Evolutionary conservation across 352 stramenopile genomes (phyloP).

Genomic region (Pythium scleroteichum): DNA sequence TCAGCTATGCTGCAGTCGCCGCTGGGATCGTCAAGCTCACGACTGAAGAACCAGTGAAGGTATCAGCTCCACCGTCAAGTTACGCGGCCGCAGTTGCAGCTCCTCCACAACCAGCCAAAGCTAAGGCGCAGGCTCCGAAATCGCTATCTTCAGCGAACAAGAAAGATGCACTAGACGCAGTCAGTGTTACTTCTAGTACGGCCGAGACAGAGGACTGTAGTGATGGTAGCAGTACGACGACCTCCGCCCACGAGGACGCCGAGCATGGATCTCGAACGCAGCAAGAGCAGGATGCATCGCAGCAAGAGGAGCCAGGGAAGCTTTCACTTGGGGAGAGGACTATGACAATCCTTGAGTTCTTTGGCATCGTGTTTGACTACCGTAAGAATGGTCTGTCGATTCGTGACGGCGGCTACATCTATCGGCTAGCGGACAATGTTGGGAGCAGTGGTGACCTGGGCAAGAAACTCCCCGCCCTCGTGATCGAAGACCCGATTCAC

Average conservation of each 20-base stretch:
- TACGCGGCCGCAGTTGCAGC: slow-evolving; percentile 72
- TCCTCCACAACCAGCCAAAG: slow-evolving; percentile 15
- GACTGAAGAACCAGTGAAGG: slow-evolving; percentile 15
- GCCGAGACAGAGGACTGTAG: slow-evolving; percentile 78
- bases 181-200: slow-evolving; percentile 78
- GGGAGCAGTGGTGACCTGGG: slow-evolving; percentile 38
- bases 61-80: slow-evolving; percentile 39
- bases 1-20: slow-evolving; percentile 75
- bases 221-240: slow-evolving; percentile 25
- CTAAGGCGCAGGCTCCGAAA: not conserved
- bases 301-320: slow-evolving; percentile 17
- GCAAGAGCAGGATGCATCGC: slow-evolving; percentile 1
- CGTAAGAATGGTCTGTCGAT: slow-evolving; percentile 82
- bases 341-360: slow-evolving; percentile 84
- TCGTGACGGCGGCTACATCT: slow-evolving; percentile 85
- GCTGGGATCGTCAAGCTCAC: slow-evolving; percentile 56
- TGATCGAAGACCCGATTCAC: slow-evolving; percentile 90
- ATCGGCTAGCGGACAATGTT: slow-evolving; percentile 63
- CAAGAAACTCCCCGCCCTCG: slow-evolving; percentile 59
- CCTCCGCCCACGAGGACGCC: slow-evolving; percentile 24
- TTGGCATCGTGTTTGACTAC: slow-evolving; percentile 86
- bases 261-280: slow-evolving; percentile 5
- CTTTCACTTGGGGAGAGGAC: slow-evolving; percentile 69
- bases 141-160: not conserved
- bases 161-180: slow-evolving; percentile 40